Evolutionary conservation across 2,329 filamentous ascomycete species (phyloP).

Genomic region (Davidsoniella neocaledoniae): DNA sequence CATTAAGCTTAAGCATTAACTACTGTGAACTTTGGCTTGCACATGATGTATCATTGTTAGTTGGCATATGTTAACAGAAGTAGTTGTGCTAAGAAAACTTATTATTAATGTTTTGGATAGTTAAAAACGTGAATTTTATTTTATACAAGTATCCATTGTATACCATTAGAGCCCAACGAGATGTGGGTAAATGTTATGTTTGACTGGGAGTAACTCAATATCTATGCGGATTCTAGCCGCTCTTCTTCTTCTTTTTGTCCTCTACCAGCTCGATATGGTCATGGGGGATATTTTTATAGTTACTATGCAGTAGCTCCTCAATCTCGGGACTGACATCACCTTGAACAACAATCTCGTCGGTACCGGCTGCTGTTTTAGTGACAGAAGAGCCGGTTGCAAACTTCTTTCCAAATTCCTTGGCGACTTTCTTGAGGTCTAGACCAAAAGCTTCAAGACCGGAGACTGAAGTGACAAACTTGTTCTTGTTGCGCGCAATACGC

Average conservation of each 20-base stretch:
- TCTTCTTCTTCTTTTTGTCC: conserved; percentile 74
- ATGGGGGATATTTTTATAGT: conserved; percentile 79
- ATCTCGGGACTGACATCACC: conserved; percentile 93
- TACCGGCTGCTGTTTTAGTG: conserved; percentile 69
- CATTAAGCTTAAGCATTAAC: too few species aligned
- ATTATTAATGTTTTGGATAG: too few species aligned
- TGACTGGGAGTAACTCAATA: too few species aligned
- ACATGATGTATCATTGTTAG: too few species aligned
- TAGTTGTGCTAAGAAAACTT: too few species aligned
- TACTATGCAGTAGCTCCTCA: conserved; percentile 74
- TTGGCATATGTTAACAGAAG: too few species aligned
- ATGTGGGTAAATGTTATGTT: too few species aligned
- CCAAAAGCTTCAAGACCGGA: conserved; percentile 79
- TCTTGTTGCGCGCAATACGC: conserved; percentile 94
- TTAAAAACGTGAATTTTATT: too few species aligned
- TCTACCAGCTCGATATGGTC: conserved; percentile 91
- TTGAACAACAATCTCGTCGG: conserved; percentile 95
- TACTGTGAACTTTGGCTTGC: too few species aligned
- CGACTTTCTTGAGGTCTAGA: conserved; percentile 78
- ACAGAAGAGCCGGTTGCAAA: conserved; percentile 90
- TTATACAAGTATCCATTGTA: too few species aligned
- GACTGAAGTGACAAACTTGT: conserved; percentile 92
- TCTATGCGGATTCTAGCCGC: background rate
- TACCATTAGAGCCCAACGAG: too few species aligned
- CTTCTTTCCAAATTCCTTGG: conserved; percentile 96